These are phyloP conservation scores for Termitomyces sp. DNA, from an alignment of 768 basidiomycete species.

Conservation along the genomic window DNA sequence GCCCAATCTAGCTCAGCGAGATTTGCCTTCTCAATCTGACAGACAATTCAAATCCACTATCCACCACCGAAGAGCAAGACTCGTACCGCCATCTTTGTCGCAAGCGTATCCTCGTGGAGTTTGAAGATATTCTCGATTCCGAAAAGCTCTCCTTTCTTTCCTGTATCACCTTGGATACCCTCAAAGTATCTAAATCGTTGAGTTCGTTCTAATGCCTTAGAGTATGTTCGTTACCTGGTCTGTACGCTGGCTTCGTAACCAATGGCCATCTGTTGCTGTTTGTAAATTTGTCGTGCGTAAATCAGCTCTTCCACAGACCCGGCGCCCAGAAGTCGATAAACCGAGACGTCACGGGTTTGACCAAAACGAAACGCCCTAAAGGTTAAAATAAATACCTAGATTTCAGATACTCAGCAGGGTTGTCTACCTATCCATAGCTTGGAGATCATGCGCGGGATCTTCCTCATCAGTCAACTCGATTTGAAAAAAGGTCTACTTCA, in stretches of 20 bases:
- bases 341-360: conserved; percentile 80
- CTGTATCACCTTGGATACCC: conserved; percentile 76
- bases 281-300: conserved; percentile 87
- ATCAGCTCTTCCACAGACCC: conserved; percentile 88
- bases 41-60: neutral
- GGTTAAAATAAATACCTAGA: neutral
- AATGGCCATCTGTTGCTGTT: conserved; percentile 92
- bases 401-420: too few relatives aligned
- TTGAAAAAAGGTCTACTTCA: neutral
- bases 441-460: conserved; percentile 96
- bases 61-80: neutral
- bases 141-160: conserved; percentile 77
- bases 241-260: conserved; percentile 83
- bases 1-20: conserved; percentile 80
- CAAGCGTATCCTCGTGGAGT: conserved; percentile 63
- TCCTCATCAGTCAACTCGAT: neutral
- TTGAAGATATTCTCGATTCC: conserved; percentile 85
- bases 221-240: conserved; percentile 47
- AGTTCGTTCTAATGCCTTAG: neutral
- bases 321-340: conserved; percentile 80
- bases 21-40: conserved; percentile 74
- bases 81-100: conserved; percentile 71
- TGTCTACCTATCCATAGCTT: conserved; percentile 73
- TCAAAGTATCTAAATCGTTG: conserved; percentile 58
- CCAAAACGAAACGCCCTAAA: conserved; percentile 76